These are phyloP conservation scores for Penicillium palitans DNA, from an alignment of 2,329 filamentous ascomycete species.

Conservation along the genomic window DNA sequence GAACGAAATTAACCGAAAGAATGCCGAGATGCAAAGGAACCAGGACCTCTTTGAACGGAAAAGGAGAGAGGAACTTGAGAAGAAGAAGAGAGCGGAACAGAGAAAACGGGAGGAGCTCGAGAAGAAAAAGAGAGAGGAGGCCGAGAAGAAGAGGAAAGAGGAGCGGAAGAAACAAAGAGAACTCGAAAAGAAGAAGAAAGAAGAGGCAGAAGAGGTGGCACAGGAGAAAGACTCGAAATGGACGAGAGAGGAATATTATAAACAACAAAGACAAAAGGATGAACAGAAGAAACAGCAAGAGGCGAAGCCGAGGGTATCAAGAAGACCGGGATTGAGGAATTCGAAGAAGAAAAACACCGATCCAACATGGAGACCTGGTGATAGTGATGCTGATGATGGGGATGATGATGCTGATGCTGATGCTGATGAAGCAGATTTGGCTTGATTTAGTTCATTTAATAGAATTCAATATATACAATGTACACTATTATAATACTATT, in stretches of 20 bases:
- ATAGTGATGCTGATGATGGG: background rate
- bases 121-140: background rate
- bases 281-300: background rate
- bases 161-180: background rate
- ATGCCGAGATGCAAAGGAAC: background rate
- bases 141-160: background rate
- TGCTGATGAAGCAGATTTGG: background rate
- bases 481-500: no score
- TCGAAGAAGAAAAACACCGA: background rate
- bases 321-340: background rate
- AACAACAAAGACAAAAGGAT: background rate
- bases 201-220: no score
- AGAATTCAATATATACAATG: background rate
- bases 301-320: background rate
- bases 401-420: background rate
- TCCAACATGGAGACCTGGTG: slow-evolving; percentile 6
- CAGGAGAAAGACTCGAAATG: background rate
- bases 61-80: no score
- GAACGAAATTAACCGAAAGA: background rate
- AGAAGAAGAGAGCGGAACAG: no score
- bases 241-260: background rate
- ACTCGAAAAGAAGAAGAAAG: background rate
- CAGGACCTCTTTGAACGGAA: background rate
- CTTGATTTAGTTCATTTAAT: background rate
- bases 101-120: background rate